Percentiles rank a stretch among this genome's conserved stretches.
These are phyloP conservation scores for Aureobasidium sp. DNA, from an alignment of 2,329 filamentous ascomycete species.

Conservation along the genomic window DNA sequence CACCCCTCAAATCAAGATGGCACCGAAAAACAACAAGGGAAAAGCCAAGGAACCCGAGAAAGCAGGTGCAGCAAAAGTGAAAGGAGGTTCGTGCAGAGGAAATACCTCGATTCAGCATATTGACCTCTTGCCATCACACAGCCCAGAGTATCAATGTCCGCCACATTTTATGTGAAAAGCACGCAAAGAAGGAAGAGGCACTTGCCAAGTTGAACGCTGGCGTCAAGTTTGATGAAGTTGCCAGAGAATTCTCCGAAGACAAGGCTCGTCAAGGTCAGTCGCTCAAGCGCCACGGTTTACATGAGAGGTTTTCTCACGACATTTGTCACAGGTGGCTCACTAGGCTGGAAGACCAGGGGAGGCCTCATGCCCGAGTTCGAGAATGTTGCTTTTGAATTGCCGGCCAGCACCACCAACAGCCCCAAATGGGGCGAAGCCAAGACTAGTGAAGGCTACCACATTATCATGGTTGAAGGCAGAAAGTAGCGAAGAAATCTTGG, in stretches of 20 bases:
- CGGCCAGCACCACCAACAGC: conserved; percentile 53
- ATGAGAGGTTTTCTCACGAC: background rate
- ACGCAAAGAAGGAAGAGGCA: conserved; percentile 69
- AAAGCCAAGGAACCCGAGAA: conserved; percentile 22
- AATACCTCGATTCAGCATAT: background rate
- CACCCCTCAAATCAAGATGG: conserved; percentile 4
- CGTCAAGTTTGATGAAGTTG: conserved; percentile 66
- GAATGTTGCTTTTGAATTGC: conserved; percentile 60
- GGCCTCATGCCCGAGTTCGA: conserved; percentile 61
- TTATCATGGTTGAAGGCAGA: conserved; percentile 67
- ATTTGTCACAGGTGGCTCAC: conserved; percentile 47
- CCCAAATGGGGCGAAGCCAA: conserved; percentile 63
- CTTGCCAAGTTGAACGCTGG: conserved; percentile 58
- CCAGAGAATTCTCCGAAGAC: conserved; percentile 64
- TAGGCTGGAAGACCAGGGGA: conserved; percentile 67
- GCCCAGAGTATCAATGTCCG: conserved; percentile 64
- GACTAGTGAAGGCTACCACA: conserved; percentile 69
- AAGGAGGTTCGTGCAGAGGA: conserved; percentile 21
- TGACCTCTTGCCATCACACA: background rate
- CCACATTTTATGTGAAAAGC: conserved; percentile 70
- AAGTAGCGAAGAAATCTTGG: conserved; percentile 32
- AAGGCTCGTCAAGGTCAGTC: conserved; percentile 54
- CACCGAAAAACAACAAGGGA: conserved; percentile 19
- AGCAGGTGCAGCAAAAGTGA: conserved; percentile 36
- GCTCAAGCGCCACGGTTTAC: background rate